These are phyloP conservation scores for Suhomyces terraborum DNA, from an alignment of 1,139 yeast genomes.

Conservation along the genomic window DNA sequence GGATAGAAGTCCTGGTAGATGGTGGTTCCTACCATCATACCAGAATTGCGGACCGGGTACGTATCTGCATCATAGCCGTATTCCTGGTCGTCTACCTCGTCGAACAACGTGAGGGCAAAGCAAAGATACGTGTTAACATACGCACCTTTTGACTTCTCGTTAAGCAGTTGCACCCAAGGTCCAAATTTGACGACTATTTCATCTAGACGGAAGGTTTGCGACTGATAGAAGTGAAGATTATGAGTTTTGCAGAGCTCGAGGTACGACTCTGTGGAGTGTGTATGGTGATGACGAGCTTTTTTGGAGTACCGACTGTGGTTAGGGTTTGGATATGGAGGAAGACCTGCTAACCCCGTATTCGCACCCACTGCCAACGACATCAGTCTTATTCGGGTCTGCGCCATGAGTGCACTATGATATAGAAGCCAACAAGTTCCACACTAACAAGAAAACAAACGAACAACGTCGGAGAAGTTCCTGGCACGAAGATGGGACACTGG, in stretches of 20 bases:
- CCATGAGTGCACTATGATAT: conserved; percentile 5
- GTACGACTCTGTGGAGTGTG: conserved; percentile 10
- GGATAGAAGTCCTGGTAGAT: conserved; percentile 17
- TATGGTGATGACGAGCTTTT: neutral
- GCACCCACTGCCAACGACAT: conserved; percentile 5
- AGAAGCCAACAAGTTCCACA: no score
- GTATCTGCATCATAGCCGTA: no score
- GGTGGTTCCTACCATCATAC: conserved; percentile 16
- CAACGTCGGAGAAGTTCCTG: no score
- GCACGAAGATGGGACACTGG: no score
- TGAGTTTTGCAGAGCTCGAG: conserved; percentile 10
- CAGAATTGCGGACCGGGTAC: conserved; percentile 8
- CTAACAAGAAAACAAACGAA: no score
- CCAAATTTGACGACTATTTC: conserved; percentile 16
- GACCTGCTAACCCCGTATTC: neutral
- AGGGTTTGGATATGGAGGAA: neutral
- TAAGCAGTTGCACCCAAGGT: conserved; percentile 17
- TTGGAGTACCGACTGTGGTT: neutral
- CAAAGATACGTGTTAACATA: conserved; percentile 14
- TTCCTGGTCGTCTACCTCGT: neutral
- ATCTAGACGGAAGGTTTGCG: conserved; percentile 11
- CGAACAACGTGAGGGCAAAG: conserved; percentile 12
- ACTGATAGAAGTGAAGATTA: conserved; percentile 13
- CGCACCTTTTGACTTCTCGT: conserved; percentile 12
- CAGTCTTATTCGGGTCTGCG: conserved; percentile 5